Evolutionary conservation across 345 rosid genomes (phyloP).

Genomic region (Acer yangbiense): DNA sequence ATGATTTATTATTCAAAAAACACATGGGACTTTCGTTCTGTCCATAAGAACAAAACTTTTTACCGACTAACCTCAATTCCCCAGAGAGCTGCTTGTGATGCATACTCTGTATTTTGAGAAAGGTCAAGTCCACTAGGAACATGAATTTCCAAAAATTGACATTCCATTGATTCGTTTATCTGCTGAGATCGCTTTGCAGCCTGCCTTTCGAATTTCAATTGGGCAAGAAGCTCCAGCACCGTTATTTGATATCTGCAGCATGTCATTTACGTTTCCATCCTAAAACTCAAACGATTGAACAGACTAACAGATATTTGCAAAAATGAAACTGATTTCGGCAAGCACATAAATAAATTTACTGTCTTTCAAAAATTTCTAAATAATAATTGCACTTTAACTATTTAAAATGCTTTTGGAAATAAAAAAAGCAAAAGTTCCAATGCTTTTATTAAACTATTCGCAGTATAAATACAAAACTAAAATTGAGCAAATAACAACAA

Average conservation of each 20-base stretch:
- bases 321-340: too few species aligned
- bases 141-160: constrained; percentile 73
- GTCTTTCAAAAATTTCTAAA: background rate
- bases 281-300: constrained; percentile 13
- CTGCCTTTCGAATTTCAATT: constrained; percentile 48
- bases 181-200: constrained; percentile 39
- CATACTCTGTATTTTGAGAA: constrained; percentile 63
- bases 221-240: constrained; percentile 80
- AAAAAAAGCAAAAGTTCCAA: background rate
- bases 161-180: constrained; percentile 47
- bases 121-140: constrained; percentile 77
- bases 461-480: background rate
- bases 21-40: background rate
- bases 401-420: background rate
- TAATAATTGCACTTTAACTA: background rate
- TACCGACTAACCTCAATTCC: constrained; percentile 75
- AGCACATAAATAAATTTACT: too few species aligned
- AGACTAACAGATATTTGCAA: background rate
- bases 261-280: constrained; percentile 9
- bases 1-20: constrained; percentile 49
- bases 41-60: constrained; percentile 16
- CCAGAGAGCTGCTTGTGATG: constrained; percentile 92
- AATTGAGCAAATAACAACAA: background rate
- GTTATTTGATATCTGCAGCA: constrained; percentile 76
- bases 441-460: background rate